Base-by-base conservation (phyloP, 352 stramenopile species). In the Globisporangium radiosum region DNA sequence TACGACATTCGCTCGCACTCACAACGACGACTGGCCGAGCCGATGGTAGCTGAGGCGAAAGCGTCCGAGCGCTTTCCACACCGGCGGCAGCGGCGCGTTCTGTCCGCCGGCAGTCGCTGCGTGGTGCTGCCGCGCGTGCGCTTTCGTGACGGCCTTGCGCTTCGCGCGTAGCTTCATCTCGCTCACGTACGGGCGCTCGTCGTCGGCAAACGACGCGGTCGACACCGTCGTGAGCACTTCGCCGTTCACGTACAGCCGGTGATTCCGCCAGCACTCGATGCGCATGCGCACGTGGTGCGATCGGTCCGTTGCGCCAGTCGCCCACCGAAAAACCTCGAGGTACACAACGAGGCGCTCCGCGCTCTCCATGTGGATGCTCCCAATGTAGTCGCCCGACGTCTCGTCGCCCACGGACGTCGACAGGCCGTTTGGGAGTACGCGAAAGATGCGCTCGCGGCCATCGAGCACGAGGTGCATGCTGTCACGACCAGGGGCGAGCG, bases 381-480 rank as follows among this genome's bases (percentile, higher is more conserved):
- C 81, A 37, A 85, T 59, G 54, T 92, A 92, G 65, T 92, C 79
- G 36, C 81, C 81, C 2, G 54, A 51, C 7, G 53, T 62, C 0
- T 67, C 66, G 40, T 60, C 65, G 36, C 56, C 57, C 33, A 72
- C 65, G 25, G 57, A 66, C 19, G 78, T 72, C 33, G 76, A 58
- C 42, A 73, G 59, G 47, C 81, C 81, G 59, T 88, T 84, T 25
- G 73, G 69, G 15, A 83, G 76, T 25, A 82, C 52, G 5, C 76
- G 78, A 63, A 83, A 88, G 50, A 87, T 66, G 15, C 77, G 77
- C 42, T 77, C 78, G 42, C 77, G 83, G 33, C 70, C 69, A 55
- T 91, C 79, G 40, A 91, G 59, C 7, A 89, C 67, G 25, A 91
- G 52, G 13, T 62, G 61, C 68, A 71, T 81, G 49, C 66, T 72